These are phyloP conservation scores for Avena atlantica DNA, from an alignment of 176 grass and related monocot species.

Conservation along the genomic window DNA sequence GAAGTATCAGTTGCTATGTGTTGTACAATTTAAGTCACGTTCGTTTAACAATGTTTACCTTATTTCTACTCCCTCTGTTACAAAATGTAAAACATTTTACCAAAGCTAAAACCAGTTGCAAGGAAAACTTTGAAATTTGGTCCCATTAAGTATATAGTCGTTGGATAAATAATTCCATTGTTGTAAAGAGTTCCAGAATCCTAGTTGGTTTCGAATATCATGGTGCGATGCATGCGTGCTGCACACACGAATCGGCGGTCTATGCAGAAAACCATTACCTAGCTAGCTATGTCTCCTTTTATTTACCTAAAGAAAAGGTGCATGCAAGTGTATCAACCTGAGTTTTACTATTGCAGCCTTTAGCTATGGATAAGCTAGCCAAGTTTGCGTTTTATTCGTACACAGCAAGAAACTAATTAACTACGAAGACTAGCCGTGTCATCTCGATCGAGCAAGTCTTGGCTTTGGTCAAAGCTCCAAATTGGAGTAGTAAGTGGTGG, in stretches of 20 bases:
- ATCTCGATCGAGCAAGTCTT: not conserved
- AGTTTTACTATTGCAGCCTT: conserved; percentile 17
- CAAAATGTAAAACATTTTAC: too few species aligned
- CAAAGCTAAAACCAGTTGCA: too few species aligned
- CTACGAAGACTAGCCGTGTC: not conserved
- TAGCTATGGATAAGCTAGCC: conserved; percentile 25
- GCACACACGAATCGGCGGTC: not conserved
- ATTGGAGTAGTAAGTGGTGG: conserved; percentile 34
- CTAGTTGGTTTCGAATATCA: not conserved
- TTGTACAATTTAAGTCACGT: too few species aligned
- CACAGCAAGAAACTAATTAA: not conserved
- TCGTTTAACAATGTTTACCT: too few species aligned
- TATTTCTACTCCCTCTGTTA: too few species aligned
- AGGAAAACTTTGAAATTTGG: not conserved
- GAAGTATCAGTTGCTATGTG: too few species aligned
- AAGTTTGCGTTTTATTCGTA: not conserved
- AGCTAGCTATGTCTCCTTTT: not conserved
- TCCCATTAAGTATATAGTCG: not conserved
- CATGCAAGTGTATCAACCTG: not conserved
- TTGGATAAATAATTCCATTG: not conserved
- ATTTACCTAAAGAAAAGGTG: not conserved
- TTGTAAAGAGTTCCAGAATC: not conserved
- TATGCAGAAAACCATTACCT: not conserved
- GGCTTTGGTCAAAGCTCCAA: conserved; percentile 10
- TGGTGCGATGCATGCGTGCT: not conserved